Base-by-base conservation (phyloP, 2,329 filamentous ascomycete species). In the Aureobasidium mangrovei region DNA sequence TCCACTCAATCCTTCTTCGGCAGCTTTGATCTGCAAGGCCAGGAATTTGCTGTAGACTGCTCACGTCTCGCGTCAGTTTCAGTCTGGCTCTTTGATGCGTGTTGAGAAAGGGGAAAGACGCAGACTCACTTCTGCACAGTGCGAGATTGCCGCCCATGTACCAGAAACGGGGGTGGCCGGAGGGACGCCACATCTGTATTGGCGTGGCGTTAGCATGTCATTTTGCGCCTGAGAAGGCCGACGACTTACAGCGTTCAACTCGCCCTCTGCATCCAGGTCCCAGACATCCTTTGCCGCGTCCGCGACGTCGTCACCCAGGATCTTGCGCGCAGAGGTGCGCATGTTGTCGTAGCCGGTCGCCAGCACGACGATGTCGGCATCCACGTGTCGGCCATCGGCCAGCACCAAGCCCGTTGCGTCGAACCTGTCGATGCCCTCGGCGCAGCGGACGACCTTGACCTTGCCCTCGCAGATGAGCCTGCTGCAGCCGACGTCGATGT, bases 401-500 rank as follows among this genome's bases (percentile, higher is more conserved):
- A 69, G 60, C 2, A 64, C 53, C 3, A 69, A 40, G 73, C 75
- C 63, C 0, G 69, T 61, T 0, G 74, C 69, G 0, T 77, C 70
- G 2, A 85, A 74, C 26, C 72, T 68, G 2, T 68, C 62, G 10
- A 85, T 77, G 8, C 80, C 78, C 4, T 77, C 75, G 0, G 57
- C 59, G n/a, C 62, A 61, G 35, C 63, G 61, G 52, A 80, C 80
- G 28, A 86, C 70, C 60, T 80, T 80, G 64, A 87, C 80, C 62
- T 80, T 81, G 0, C 83, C 82, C 9, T 84, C 78, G 2, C 73
- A 72, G 56, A 87, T 84, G 27, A 86, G 72, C 61, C 79, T 68
- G 0, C 78, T 79, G 0, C 77, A 79, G 0, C 84, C 84, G 1
- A 85, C 82, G 57, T 87, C 81, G 58, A 86, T 83, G 67, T 86